Evolutionary conservation across 2,329 filamentous ascomycete genomes (phyloP).

Genomic region (Penicillium sp.): DNA sequence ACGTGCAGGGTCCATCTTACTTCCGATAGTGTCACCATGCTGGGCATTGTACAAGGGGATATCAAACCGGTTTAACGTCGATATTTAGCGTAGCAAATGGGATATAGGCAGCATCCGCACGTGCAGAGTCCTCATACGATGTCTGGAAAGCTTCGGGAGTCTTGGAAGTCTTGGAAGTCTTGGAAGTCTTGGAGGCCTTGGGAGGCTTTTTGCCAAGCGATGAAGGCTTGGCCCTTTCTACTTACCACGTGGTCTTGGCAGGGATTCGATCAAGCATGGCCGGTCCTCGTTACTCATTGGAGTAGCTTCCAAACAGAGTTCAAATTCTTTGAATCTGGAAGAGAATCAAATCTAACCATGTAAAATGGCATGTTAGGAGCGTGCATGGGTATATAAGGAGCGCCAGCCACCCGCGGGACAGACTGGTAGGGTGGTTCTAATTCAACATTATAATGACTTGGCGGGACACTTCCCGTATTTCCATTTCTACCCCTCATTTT

Average conservation of each 20-base stretch:
- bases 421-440: no score
- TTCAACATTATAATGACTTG: no score
- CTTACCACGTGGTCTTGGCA: background rate
- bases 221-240: background rate
- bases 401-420: no score
- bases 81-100: background rate
- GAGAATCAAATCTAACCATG: no score
- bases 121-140: slow-evolving; percentile 3
- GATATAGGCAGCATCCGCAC: background rate
- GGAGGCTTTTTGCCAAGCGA: background rate
- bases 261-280: background rate
- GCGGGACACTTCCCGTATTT: no score
- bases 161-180: slow-evolving; percentile 5
- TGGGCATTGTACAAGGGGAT: background rate
- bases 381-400: no score
- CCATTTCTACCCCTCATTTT: no score
- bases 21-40: background rate
- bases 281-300: background rate
- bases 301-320: no score
- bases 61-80: background rate
- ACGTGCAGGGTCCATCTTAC: background rate
- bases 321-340: no score
- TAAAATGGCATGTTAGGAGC: no score
- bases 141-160: slow-evolving; percentile 7
- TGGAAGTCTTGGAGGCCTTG: slow-evolving; percentile 3